Percentiles rank a stretch among this genome's conserved stretches.
Evolutionary conservation across 768 basidiomycete species (phyloP).

Genomic region (Leccinellum luteum): DNA sequence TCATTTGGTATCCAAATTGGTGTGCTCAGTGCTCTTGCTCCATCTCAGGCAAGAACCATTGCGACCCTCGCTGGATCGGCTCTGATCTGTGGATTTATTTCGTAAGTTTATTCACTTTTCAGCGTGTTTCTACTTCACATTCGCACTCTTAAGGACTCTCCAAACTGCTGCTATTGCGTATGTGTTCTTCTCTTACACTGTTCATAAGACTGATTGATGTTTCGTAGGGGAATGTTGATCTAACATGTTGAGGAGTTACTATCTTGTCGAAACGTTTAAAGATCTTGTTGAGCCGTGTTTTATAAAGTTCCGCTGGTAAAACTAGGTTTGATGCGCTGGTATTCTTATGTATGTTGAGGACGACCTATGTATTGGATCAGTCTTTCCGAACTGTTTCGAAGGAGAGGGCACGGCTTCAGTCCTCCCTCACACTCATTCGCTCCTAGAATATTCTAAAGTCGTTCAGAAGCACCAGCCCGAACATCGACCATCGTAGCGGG

Average conservation of each 20-base stretch:
- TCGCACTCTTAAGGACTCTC: conserved; percentile 36
- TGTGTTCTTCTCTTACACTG: conserved; percentile 22
- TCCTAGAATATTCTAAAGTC: not conserved
- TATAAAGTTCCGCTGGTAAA: not conserved
- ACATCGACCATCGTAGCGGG: not conserved
- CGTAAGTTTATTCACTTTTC: conserved; percentile 25
- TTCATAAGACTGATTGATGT: conserved; percentile 16
- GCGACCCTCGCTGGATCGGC: conserved; percentile 66
- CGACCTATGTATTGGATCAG: not conserved
- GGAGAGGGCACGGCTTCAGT: not conserved
- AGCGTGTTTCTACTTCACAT: not conserved
- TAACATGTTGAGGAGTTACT: conserved; percentile 27
- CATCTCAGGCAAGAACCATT: conserved; percentile 67
- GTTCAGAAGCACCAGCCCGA: not conserved
- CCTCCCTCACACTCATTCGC: not conserved
- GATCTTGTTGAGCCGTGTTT: not conserved
- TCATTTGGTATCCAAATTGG: conserved; percentile 87
- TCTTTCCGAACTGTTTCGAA: not conserved
- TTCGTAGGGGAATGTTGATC: conserved; percentile 45
- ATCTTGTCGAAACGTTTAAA: not conserved
- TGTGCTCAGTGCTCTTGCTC: conserved; percentile 68
- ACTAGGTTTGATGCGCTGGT: not conserved
- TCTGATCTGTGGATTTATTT: conserved; percentile 69
- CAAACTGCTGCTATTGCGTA: conserved; percentile 61
- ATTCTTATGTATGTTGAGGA: not conserved